Evolutionary conservation across 192 early-diverging fungal species (phyloP), one percentile per base, ranked within the genome.

Genomic region (Linnemannia zychae): DNA sequence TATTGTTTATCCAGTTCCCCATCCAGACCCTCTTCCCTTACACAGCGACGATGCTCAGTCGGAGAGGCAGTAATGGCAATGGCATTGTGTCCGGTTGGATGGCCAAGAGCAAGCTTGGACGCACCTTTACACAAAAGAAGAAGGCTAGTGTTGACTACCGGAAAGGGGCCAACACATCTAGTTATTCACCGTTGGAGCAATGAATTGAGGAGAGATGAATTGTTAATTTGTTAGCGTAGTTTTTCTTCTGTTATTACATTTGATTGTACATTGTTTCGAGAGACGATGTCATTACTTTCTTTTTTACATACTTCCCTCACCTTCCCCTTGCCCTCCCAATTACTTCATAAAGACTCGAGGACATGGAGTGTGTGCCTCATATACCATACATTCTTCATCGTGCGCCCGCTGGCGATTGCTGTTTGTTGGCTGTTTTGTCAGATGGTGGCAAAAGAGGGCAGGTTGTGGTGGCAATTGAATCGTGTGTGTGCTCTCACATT

Each of bases 11-110:
- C 44, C 83, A 85, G 49, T 76, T 85, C 70, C 83, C 83, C 7
- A 79, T 85, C 65, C 83, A 85, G 74, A 85, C 83, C 1, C 68
- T 85, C 22, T 85, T 85, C 77, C 83, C 83, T 28, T 46, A 76
- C 4, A 85, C 74, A 22, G 83, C 74, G 0, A 48, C 40, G 33
- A 47, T 28, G 28, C 38, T 24, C 68, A 76, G 33, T 12, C 48
- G 68, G 53, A 57, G 67, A 50, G 40, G 49, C 15, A 74, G 33
- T 16, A 71, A 63, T 28, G 74, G 77, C 4, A 63, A 63, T 13
- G 83, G 83, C 20, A 70, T 74, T 79, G 67, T 79, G 6, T 75
- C 82, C 6, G 72, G 74, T 0, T 85, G 83, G 83, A 79, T 85
- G 83, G 69, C 72, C 49, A 85, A 79, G 69, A 79, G 77, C 50